Evolutionary conservation across 2,329 filamentous ascomycete species (phyloP).

Genomic region (Fusarium decemcellulare): DNA sequence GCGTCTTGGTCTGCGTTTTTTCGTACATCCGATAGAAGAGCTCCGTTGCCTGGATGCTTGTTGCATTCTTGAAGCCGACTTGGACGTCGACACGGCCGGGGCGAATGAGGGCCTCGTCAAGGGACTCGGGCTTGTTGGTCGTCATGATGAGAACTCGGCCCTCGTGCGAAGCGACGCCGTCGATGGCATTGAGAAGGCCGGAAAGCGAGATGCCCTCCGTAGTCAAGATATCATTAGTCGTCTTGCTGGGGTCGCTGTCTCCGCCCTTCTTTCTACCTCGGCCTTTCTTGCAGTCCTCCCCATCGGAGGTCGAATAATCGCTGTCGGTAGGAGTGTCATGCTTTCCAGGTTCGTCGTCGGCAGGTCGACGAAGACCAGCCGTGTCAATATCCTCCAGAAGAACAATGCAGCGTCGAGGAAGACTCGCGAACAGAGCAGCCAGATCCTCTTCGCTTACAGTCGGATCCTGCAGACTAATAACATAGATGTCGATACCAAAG

Average conservation of each 20-base stretch:
- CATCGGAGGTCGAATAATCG: conserved; percentile 45
- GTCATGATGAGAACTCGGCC: conserved; percentile 87
- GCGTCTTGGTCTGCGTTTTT: conserved; percentile 46
- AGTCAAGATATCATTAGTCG: conserved; percentile 36
- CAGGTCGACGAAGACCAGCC: conserved; percentile 67
- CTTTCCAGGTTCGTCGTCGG: conserved; percentile 48
- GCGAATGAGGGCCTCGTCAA: conserved; percentile 81
- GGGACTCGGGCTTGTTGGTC: conserved; percentile 80
- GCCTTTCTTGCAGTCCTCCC: conserved; percentile 36
- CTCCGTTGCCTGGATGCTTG: conserved; percentile 68
- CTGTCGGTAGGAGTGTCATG: conserved; percentile 32
- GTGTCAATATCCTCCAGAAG: conserved; percentile 80
- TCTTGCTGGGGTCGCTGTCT: conserved; percentile 40
- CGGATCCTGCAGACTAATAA: conserved; percentile 70
- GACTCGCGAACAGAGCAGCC: conserved; percentile 68
- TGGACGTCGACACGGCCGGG: conserved; percentile 81
- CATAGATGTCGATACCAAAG: conserved; percentile 77
- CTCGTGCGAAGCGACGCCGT: conserved; percentile 85
- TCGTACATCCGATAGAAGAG: conserved; percentile 75
- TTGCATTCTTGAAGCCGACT: conserved; percentile 74
- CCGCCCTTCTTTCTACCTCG: conserved; percentile 35
- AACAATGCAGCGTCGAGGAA: conserved; percentile 76
- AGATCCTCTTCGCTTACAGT: conserved; percentile 75
- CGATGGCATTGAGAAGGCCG: conserved; percentile 86
- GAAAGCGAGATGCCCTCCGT: conserved; percentile 77